Conservation (phyloP, 495 filamentous ascomycete genomes). For the Aspergillus asperescens region DNA sequence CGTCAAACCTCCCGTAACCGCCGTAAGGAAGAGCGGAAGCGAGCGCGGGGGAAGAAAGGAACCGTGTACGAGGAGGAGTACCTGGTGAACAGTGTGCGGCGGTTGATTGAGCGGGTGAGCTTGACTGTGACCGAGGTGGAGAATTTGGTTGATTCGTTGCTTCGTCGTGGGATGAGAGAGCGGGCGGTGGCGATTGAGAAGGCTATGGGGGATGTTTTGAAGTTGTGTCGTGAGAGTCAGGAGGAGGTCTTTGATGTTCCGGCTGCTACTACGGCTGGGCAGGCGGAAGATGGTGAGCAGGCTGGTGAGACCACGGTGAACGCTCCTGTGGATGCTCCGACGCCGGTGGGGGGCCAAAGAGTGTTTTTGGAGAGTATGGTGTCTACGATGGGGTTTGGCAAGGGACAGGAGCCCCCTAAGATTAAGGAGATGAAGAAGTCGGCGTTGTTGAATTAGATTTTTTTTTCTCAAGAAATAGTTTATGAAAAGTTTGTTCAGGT, state of each 20-base stretch:
- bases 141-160: constrained; percentile 65
- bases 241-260: constrained; percentile 58
- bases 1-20: constrained; percentile 79
- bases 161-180: constrained; percentile 80
- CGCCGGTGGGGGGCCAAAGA: constrained; percentile 32
- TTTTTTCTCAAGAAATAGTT: not conserved
- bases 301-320: not conserved
- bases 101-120: constrained; percentile 82
- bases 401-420: constrained; percentile 33
- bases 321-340: constrained; percentile 20
- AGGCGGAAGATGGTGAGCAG: constrained; percentile 12
- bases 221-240: constrained; percentile 56
- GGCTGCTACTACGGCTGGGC: constrained; percentile 6
- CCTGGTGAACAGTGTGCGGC: constrained; percentile 76
- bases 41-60: constrained; percentile 88
- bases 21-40: constrained; percentile 85
- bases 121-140: constrained; percentile 59
- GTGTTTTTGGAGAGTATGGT: constrained; percentile 40
- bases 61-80: constrained; percentile 98
- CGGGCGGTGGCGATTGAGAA: constrained; percentile 72
- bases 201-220: constrained; percentile 63
- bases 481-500: not conserved
- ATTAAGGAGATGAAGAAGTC: constrained; percentile 49
- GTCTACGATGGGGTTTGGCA: constrained; percentile 20
- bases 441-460: constrained; percentile 45